Percentiles rank a stretch among this genome's conserved stretches.
phyloP scores from a whole-genome alignment of 2,329 filamentous ascomycete genomes.

The Xylaria sp. region DNA sequence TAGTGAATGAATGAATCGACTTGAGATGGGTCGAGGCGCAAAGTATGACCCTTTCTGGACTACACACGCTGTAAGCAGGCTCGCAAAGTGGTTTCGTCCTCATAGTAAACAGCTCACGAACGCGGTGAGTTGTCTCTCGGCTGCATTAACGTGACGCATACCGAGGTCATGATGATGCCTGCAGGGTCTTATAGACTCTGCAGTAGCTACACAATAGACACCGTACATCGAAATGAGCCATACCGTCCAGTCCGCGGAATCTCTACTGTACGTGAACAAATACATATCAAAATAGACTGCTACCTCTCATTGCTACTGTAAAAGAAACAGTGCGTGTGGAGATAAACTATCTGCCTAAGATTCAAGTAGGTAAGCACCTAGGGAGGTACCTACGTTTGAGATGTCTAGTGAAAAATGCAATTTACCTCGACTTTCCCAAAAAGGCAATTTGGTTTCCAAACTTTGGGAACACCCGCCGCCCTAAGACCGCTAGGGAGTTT shows the following conservation, averaged over 20 bases:
- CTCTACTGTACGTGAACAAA: slow-evolving; percentile 13
- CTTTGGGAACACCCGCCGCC: slow-evolving; percentile 39
- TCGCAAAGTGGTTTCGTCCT: slow-evolving; percentile 18
- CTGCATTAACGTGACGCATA: slow-evolving; percentile 40
- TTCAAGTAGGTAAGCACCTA: neutral
- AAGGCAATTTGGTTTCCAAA: slow-evolving; percentile 37
- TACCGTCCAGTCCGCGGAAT: slow-evolving; percentile 2
- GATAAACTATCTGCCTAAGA: neutral
- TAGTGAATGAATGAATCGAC: slow-evolving; percentile 14
- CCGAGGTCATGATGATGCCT: slow-evolving; percentile 41
- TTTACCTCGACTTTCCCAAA: slow-evolving; percentile 39
- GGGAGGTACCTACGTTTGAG: neutral
- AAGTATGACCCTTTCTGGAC: slow-evolving; percentile 30
- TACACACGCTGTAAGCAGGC: slow-evolving; percentile 23
- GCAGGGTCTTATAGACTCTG: slow-evolving; percentile 34
- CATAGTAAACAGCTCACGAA: slow-evolving; percentile 19
- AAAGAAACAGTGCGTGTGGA: neutral
- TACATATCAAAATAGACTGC: neutral
- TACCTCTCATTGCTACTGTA: neutral
- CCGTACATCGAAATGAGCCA: slow-evolving; percentile 24
- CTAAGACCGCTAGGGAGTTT: slow-evolving; percentile 24
- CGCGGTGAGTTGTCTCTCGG: slow-evolving; percentile 42
- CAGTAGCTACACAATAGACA: slow-evolving; percentile 13
- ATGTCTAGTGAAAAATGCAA: slow-evolving; percentile 7
- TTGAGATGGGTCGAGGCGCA: slow-evolving; percentile 32